Evolutionary conservation across 805 yeast species (phyloP), one percentile per base, ranked within the genome.

Genomic region (Pichia californica): DNA sequence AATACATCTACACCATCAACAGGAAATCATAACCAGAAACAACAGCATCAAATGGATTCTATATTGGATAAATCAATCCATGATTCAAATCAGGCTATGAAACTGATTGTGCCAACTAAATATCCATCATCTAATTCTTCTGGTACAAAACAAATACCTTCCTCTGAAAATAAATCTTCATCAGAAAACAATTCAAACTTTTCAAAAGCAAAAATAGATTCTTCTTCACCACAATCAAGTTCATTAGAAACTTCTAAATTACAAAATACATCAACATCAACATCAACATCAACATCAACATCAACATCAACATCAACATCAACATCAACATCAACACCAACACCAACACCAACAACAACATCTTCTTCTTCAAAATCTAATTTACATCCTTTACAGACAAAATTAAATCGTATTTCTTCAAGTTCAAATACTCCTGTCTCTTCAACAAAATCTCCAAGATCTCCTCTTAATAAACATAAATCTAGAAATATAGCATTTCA

Each of bases 381-480:
- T 16, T 9, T 41, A 9, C 39, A 41, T 30, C 38, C 38, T 16
- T 15, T 41, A 21, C 44, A 41, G 18, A 41, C 44, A 11, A 41
- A 41, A 23, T 16, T 41, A 11, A 32, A 41, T 19, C 31, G 44
- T 7, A n/a, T 41, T 13, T 15, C 47, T 15, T 29, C 47, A 16
- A 6, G 29, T n/a, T 21, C 29, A 4, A 7, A 39, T 5, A n/a
- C 36, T 25, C 14, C 36, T 9, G 20, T 15, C 18, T 7, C 36
- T 15, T 28, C 40, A 2, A 36, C 15, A n/a, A 43, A 42, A 16
- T 30, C 42, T 14, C 47, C 44, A 32, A 44, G 41, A 18, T 40
- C 47, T n/a, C 40, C 44, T 6, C n/a, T 40, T 10, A 39, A 32
- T 31, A 37, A 41, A 16, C 15, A 21, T 11, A 45, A 45, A 26